Base-by-base conservation (phyloP, 495 filamentous ascomycete genomes). In the Penicillium cataractarum region DNA sequence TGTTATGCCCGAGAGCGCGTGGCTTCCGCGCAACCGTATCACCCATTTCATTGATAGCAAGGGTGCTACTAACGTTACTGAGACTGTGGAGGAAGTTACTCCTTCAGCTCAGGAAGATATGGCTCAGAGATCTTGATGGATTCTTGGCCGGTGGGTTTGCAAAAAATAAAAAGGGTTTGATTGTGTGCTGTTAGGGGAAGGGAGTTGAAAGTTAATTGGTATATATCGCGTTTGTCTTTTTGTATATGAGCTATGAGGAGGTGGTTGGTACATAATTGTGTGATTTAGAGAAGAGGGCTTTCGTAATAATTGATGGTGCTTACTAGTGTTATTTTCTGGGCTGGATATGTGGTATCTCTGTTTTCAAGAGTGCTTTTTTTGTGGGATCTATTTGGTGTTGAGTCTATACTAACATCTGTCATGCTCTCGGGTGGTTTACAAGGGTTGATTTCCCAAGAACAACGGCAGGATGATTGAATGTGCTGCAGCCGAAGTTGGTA, bases 1-100 rank as follows among this genome's bases (percentile, higher is more conserved):
- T 56, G n/a, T 81, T 24, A 83, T 78, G 70, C 80, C 80, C 0
- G 80, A 81, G 63, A 76, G 74, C 39, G 72, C 77, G 10, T 82
- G 79, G 79, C 67, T 82, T 51, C 79, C 80, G 5, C 62, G 61
- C 6, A 63, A 77, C 53, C 77, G 78, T 21, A 79, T 82, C 57
- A 69, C 74, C 49, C 76, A 76, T 49, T 82, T 82, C 37, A 76
- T 82, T 42, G 76, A 82, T 29, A 79, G 74, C 50, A 82, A 80
- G 66, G 79, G 79, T 7, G 78, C 67, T 4, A 50, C 31, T 21
- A 66, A 65, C 4, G 78, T 66, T 2, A 52, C 48, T 21, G 68
- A 67, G 50, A 71, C 67, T 0, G 71, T 75, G 17, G 67, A 72
- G 46, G 72, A 74, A 49, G 54, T 74, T 13, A 29, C 22, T n/a